A percentile compares a stretch with the other conserved stretches of the same genome.
Evolutionary conservation across 23 red algal genomes (phyloP).

Genomic region (Cyanidiococcus yangmingshanensis): DNA sequence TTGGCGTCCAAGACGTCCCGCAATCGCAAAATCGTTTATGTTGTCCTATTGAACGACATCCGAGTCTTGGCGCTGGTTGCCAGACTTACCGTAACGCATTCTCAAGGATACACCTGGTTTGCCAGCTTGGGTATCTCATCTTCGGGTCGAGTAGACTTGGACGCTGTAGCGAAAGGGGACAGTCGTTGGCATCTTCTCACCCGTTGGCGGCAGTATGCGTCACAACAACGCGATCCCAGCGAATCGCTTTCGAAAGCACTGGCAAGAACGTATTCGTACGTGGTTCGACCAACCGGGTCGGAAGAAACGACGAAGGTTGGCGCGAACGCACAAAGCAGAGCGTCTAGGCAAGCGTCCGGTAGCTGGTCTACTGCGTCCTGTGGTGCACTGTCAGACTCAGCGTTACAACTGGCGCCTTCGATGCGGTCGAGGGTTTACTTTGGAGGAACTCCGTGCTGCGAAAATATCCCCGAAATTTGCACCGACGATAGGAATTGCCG

Average conservation of each 20-base stretch:
- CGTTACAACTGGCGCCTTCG: slow-evolving; percentile 78
- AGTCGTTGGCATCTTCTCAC: too few relatives aligned
- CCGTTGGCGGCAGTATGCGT: neutral
- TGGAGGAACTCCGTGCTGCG: slow-evolving; percentile 85
- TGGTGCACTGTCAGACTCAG: slow-evolving; percentile 75
- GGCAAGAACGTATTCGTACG: slow-evolving; percentile 85
- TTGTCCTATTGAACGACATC: too few relatives aligned
- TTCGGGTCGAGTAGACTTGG: too few relatives aligned
- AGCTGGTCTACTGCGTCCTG: slow-evolving; percentile 71
- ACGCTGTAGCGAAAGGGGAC: too few relatives aligned
- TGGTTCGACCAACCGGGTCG: slow-evolving; percentile 99
- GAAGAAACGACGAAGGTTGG: slow-evolving; percentile 77
- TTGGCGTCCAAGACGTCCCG: too few relatives aligned
- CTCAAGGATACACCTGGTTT: too few relatives aligned
- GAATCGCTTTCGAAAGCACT: slow-evolving; percentile 95
- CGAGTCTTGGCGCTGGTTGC: too few relatives aligned
- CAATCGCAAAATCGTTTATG: too few relatives aligned
- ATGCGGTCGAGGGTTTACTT: slow-evolving; percentile 85
- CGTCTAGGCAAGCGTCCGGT: slow-evolving; percentile 37
- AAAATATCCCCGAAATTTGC: slow-evolving; percentile 52
- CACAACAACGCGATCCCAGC: slow-evolving; percentile 97
- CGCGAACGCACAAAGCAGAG: slow-evolving; percentile 35
- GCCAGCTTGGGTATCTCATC: too few relatives aligned
- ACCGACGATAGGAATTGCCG: slow-evolving; percentile 83
- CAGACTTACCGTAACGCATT: too few relatives aligned